These are phyloP conservation scores for Pulveroboletus frians DNA, from an alignment of 768 basidiomycete genomes.

Conservation along the genomic window DNA sequence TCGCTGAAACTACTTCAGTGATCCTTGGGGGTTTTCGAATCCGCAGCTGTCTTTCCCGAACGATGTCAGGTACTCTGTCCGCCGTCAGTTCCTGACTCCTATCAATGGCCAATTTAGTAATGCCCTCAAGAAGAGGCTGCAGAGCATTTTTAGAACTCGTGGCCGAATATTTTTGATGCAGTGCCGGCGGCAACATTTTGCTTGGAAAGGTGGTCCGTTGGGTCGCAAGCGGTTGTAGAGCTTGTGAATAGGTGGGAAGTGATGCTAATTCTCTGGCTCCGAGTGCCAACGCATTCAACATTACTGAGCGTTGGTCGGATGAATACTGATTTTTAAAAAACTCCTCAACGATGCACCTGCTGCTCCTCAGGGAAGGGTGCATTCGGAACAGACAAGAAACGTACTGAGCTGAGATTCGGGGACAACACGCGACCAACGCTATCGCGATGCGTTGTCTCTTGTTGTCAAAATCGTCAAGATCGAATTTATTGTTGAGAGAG, in stretches of 20 bases:
- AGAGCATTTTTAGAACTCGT: constrained; percentile 39
- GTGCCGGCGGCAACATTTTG: constrained; percentile 64
- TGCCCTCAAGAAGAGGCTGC: constrained; percentile 54
- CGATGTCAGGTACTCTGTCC: constrained; percentile 54
- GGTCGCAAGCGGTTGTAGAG: constrained; percentile 28
- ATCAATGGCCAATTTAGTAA: constrained; percentile 60
- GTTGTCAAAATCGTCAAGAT: constrained; percentile 72
- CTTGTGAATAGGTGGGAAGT: constrained; percentile 32
- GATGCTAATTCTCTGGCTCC: constrained; percentile 79
- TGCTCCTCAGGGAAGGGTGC: constrained; percentile 2
- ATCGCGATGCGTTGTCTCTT: constrained; percentile 72
- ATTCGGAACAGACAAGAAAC: constrained; percentile 22
- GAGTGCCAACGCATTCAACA: constrained; percentile 80
- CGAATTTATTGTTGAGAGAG: constrained; percentile 76
- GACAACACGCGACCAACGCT: constrained; percentile 78
- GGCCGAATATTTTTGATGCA: constrained; percentile 66
- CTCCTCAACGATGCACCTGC: constrained; percentile 80
- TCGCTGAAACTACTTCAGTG: constrained; percentile 34
- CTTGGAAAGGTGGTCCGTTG: constrained; percentile 63
- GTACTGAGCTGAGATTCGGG: constrained; percentile 75
- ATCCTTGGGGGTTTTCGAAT: constrained; percentile 49
- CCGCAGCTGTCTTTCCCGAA: constrained; percentile 71
- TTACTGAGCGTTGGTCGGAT: constrained; percentile 73
- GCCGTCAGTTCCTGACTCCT: constrained; percentile 50
- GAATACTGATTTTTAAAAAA: constrained; percentile 96